A percentile compares a stretch with the other conserved stretches of the same genome.
Evolutionary conservation across 78 protist species (phyloP).

Genomic region (Mastigamoeba balamuthi): DNA sequence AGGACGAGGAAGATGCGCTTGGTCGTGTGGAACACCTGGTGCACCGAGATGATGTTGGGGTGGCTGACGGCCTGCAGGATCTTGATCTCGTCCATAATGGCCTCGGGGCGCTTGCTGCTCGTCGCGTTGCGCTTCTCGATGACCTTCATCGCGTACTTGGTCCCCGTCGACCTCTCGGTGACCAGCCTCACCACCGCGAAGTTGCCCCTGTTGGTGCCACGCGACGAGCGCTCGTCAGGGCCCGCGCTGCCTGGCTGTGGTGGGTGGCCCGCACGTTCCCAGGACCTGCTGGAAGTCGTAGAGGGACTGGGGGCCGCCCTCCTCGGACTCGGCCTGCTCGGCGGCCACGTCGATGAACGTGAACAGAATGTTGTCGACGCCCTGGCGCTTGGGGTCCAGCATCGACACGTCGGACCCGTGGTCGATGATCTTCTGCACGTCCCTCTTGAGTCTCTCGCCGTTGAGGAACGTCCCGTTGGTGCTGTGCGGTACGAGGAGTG

Average conservation of each 20-base stretch:
- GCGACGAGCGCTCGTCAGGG: background rate
- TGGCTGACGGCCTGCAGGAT: conserved; percentile 35
- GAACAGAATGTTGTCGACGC: conserved; percentile 14
- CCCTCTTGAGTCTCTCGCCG: conserved; percentile 27
- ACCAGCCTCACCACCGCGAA: conserved; percentile 40
- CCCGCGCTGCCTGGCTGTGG: background rate
- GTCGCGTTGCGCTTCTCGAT: conserved; percentile 44
- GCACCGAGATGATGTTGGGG: conserved; percentile 38
- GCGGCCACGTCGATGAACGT: conserved; percentile 33
- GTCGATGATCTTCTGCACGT: conserved; percentile 16
- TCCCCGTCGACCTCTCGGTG: conserved; percentile 35
- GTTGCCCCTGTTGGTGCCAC: conserved; percentile 13
- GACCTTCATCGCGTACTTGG: conserved; percentile 36
- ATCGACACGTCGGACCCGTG: conserved; percentile 32
- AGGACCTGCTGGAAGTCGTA: conserved; percentile 28
- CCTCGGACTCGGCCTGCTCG: conserved; percentile 30
- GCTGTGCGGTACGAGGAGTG: background rate
- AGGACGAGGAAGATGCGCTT: conserved; percentile 40
- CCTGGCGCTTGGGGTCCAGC: conserved; percentile 13
- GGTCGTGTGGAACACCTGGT: conserved; percentile 29
- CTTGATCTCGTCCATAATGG: conserved; percentile 40
- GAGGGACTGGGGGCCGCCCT: conserved; percentile 44
- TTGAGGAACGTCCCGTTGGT: conserved; percentile 45
- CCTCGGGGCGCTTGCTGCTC: conserved; percentile 34
- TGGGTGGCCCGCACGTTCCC: conserved; percentile 3